These are phyloP conservation scores for Ustilago sp. DNA, from an alignment of 1,284 basidiomycete species.

Conservation along the genomic window DNA sequence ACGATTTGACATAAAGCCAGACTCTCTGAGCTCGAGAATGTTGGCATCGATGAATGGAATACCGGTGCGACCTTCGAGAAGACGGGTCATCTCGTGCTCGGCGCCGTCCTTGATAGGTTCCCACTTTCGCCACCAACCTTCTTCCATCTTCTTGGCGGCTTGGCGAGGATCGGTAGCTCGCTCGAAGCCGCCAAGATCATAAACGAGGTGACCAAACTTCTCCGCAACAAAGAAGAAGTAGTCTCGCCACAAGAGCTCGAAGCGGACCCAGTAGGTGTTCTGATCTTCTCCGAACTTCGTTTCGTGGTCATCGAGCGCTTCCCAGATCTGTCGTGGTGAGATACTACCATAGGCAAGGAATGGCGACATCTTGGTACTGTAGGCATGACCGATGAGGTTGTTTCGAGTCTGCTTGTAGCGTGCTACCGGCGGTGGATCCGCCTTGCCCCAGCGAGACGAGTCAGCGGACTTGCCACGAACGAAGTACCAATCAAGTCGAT, in stretches of 20 bases:
- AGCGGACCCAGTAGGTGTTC: conserved; percentile 72
- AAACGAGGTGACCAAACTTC: conserved; percentile 71
- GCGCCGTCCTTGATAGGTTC: conserved; percentile 50
- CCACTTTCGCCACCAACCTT: conserved; percentile 62
- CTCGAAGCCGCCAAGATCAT: conserved; percentile 72
- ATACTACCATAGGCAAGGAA: conserved; percentile 73
- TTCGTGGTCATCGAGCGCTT: conserved; percentile 69
- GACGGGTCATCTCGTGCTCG: conserved; percentile 68
- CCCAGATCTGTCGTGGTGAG: conserved; percentile 72
- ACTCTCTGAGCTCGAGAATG: conserved; percentile 73
- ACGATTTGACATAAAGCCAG: conserved; percentile 70
- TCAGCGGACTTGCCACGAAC: conserved; percentile 62
- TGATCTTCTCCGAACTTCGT: conserved; percentile 68
- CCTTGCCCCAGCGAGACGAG: conserved; percentile 56
- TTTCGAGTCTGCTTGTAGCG: conserved; percentile 75
- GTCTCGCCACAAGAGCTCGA: conserved; percentile 75
- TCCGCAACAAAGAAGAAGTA: conserved; percentile 73
- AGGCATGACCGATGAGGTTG: conserved; percentile 73
- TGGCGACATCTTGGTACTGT: conserved; percentile 74
- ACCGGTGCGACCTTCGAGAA: conserved; percentile 73
- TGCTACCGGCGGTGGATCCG: conserved; percentile 68
- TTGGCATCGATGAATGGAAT: conserved; percentile 75
- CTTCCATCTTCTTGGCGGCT: conserved; percentile 69
- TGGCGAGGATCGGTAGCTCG: conserved; percentile 71
- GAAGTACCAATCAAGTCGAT: conserved; percentile 67